Evolutionary conservation across 2,329 filamentous ascomycete genomes (phyloP).

Genomic region (Fusarium albosuccineum): DNA sequence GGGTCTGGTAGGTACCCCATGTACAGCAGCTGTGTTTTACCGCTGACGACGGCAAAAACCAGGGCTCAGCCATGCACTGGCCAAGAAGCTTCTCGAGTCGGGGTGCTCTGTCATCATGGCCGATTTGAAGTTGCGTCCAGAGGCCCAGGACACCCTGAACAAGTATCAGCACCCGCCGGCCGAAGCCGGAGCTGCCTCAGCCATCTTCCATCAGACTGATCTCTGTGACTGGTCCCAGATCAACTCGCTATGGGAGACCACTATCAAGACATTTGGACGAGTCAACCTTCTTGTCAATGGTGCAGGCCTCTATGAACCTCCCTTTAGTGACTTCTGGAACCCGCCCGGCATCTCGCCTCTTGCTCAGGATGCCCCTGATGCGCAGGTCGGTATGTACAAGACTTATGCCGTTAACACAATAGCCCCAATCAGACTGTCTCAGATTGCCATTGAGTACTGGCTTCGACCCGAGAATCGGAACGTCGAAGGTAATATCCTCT

Average conservation of each 20-base stretch:
- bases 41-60: too few relatives aligned
- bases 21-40: too few relatives aligned
- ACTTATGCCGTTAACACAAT: constrained; percentile 43
- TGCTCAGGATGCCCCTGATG: constrained; percentile 33
- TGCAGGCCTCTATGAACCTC: constrained; percentile 64
- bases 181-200: neutral
- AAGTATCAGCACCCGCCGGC: neutral
- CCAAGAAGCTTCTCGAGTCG: constrained; percentile 7
- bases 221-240: constrained; percentile 45
- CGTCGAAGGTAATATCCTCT: constrained; percentile 38
- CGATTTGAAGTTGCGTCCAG: constrained; percentile 1
- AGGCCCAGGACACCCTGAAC: neutral
- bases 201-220: constrained; percentile 43
- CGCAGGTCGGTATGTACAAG: constrained; percentile 35
- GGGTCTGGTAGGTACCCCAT: too few relatives aligned
- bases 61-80: constrained; percentile 19
- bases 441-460: constrained; percentile 48
- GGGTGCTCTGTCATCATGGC: constrained; percentile 25
- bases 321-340: constrained; percentile 43
- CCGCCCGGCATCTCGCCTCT: constrained; percentile 35
- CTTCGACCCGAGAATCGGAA: constrained; percentile 29
- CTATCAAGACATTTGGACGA: constrained; percentile 62
- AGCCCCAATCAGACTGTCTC: constrained; percentile 42
- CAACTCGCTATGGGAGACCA: constrained; percentile 41
- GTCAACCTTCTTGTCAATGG: constrained; percentile 73